Evolutionary conservation across 202 grass and related monocot genomes (phyloP).

Genomic region (Cymbopogon flexuosus): DNA sequence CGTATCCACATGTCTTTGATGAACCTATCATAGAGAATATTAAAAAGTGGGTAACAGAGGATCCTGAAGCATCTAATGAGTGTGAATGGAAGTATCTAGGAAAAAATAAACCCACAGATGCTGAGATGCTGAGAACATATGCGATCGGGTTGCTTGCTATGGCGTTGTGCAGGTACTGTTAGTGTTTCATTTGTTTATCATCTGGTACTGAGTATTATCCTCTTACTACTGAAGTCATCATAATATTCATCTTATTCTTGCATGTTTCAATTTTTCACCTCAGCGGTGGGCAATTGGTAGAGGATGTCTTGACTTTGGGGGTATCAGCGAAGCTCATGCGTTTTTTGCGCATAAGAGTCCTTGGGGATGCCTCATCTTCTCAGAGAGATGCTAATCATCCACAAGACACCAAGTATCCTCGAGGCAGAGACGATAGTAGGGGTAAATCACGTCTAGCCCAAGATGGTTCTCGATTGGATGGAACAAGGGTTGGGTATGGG

Average conservation of each 20-base stretch:
- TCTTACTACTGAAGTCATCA: background rate
- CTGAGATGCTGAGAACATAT: conserved; percentile 70
- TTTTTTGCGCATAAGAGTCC: conserved; percentile 68
- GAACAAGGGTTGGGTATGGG: conserved; percentile 38
- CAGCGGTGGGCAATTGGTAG: conserved; percentile 67
- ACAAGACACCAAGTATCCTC: conserved; percentile 49
- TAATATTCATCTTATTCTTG: conserved; percentile 14
- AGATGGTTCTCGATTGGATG: conserved; percentile 37
- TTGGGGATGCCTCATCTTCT: conserved; percentile 53
- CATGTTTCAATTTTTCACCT: conserved; percentile 5
- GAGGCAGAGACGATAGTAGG: conserved; percentile 63
- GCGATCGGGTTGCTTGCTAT: conserved; percentile 79
- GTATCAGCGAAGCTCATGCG: conserved; percentile 88
- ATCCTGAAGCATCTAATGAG: conserved; percentile 41
- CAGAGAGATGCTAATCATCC: conserved; percentile 61
- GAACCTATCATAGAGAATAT: conserved; percentile 72
- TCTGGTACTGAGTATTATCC: background rate
- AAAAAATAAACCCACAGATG: conserved; percentile 65
- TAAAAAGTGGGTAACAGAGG: conserved; percentile 68
- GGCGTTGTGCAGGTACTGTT: conserved; percentile 63
- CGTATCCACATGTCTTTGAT: conserved; percentile 78
- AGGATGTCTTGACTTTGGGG: conserved; percentile 72
- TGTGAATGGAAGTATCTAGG: conserved; percentile 61
- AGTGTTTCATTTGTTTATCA: background rate
- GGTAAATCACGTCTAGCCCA: conserved; percentile 50